Base-by-base conservation (phyloP, 305 asterid species). In the Caryopteris hybrid region DNA sequence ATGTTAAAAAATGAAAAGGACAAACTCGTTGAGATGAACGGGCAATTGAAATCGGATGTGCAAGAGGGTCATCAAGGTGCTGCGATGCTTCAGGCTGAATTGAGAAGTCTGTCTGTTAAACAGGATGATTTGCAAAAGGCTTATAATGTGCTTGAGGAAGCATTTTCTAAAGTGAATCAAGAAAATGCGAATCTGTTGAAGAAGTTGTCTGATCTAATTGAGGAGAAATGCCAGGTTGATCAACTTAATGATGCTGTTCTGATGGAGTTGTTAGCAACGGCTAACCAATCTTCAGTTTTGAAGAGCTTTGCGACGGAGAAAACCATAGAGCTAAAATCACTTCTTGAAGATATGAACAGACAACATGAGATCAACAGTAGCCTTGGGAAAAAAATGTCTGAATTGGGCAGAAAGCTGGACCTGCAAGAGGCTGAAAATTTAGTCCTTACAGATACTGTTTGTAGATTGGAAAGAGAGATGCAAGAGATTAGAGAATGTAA, bases 341-440 rank as follows among this genome's bases (percentile, higher is more conserved):
- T 88, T 71, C 81, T 78, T 8, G 84, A 81, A 33, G 89, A 83
- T 67, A 69, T 84, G 71, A 76, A 76, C 53, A 75, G 69, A 69
- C 88, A 84, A 27, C 81, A 50, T n/a, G 88, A 83, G 63, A 71
- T 62, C 23, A 87, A 74, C 68, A 43, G 57, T 60, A 68, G 73
- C 46, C 82, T 88, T 18, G 88, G 75, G 68, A 81, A 66, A 53
- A 92, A 88, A 70, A 77, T 76, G 72, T 54, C 46, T 20, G 56
- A 64, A 10, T 83, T 88, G 81, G 69, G 74, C 64, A 83, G 64
- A 63, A 76, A 78, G 74, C 75, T 87, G 69, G 88, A 84, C 68
- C 66, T 82, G 84, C 87, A 79, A 58, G 82, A 83, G 71, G 80
- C 80, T 3, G 95, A 91, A 70, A 85, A 83, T 76, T 41, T 70